Evolutionary conservation across 352 stramenopile genomes (phyloP).

Genomic region (Phytophthora kernoviae): DNA sequence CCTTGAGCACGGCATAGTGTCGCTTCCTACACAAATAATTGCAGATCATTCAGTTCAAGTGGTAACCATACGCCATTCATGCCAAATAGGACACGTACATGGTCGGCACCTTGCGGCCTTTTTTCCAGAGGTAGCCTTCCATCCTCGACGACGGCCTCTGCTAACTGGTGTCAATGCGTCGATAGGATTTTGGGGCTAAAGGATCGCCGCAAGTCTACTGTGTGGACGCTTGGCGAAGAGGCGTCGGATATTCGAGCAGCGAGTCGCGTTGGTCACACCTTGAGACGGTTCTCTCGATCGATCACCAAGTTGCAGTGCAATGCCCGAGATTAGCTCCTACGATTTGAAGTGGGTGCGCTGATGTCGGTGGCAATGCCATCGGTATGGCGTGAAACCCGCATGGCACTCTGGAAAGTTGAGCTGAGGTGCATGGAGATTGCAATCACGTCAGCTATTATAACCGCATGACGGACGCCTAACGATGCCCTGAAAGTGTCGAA

Average conservation of each 20-base stretch:
- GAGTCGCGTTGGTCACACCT: neutral
- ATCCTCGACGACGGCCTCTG: conserved; percentile 24
- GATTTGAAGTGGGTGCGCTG: neutral
- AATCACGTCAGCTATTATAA: no score
- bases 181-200: neutral
- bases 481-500: neutral
- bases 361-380: no score
- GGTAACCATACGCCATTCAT: neutral
- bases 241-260: neutral
- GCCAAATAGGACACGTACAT: conserved; percentile 37
- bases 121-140: conserved; percentile 60
- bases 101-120: conserved; percentile 42
- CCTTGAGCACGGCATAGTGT: conserved; percentile 76
- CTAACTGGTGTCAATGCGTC: conserved; percentile 1
- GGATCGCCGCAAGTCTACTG: neutral
- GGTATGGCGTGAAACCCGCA: no score
- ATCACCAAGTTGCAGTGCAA: conserved; percentile 1
- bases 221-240: conserved; percentile 10
- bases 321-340: neutral
- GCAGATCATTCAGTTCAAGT: neutral
- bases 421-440: no score
- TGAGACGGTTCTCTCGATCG: neutral
- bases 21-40: conserved; percentile 48
- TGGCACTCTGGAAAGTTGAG: no score
- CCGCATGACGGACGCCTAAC: no score